A percentile compares a stretch with the other conserved stretches of the same genome.
Conservation (phyloP, 441 rosid species). For the Lepidium campestre region DNA sequence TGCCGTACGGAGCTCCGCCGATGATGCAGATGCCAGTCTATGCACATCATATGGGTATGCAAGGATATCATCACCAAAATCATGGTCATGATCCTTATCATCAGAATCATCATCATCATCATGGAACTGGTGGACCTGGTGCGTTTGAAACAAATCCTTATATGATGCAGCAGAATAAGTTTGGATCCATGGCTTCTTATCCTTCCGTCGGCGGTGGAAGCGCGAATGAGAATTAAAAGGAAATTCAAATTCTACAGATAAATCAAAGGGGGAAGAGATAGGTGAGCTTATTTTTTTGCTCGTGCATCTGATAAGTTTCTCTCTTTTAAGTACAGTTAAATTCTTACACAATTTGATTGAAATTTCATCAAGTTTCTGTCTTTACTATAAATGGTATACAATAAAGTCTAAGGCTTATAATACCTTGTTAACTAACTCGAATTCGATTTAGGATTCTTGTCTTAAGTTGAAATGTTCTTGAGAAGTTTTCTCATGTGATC, state of each 20-base stretch:
- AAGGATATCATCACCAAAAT: conserved; percentile 36
- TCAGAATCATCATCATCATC: conserved; percentile 31
- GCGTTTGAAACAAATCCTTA: conserved; percentile 46
- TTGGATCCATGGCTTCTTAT: conserved; percentile 49
- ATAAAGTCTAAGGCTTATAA: conserved; percentile 7
- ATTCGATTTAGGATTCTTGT: neutral
- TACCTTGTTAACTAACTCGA: neutral
- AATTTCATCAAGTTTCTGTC: conserved; percentile 12
- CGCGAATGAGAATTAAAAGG: conserved; percentile 19
- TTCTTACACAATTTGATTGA: conserved; percentile 16
- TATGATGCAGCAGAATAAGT: conserved; percentile 63
- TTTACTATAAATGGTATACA: conserved; percentile 8
- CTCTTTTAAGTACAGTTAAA: conserved; percentile 12
- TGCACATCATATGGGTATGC: conserved; percentile 68
- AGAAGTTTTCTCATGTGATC: neutral
- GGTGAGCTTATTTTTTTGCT: conserved; percentile 26
- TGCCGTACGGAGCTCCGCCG: conserved; percentile 40
- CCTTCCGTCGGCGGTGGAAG: conserved; percentile 35
- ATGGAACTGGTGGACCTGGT: conserved; percentile 28
- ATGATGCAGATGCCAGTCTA: conserved; percentile 74
- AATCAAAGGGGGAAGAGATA: neutral
- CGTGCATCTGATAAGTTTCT: conserved; percentile 15
- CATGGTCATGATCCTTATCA: conserved; percentile 26
- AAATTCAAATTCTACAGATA: neutral
- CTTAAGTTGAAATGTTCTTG: neutral